Evolutionary conservation across 116 monocot species (phyloP).

Genomic region (Trichopus zeylanicus): DNA sequence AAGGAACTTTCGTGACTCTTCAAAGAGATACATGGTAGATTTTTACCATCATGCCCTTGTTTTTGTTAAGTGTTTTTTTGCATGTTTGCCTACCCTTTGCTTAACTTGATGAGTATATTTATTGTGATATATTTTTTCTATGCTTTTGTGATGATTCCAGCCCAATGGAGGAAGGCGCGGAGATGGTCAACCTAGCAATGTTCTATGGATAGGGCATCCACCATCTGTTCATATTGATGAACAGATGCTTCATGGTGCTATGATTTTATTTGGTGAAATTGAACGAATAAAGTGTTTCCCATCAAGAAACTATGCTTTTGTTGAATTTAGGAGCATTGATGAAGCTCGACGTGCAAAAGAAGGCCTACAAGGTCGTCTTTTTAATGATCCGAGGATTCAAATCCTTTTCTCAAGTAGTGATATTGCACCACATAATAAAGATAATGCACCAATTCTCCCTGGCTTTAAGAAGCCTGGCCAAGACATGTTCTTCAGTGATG

Average conservation of each 20-base stretch:
- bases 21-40: no score
- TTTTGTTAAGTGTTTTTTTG: no score
- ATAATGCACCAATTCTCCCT: conserved; percentile 21
- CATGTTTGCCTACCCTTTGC: no score
- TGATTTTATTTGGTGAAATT: conserved; percentile 93
- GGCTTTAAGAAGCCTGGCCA: conserved; percentile 17
- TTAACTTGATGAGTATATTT: no score
- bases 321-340: conserved; percentile 81
- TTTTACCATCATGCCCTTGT: no score
- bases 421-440: conserved; percentile 14
- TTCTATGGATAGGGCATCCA: conserved; percentile 75
- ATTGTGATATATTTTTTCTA: no score
- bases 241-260: conserved; percentile 81
- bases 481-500: conserved; percentile 41
- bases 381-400: conserved; percentile 82
- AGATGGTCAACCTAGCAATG: conserved; percentile 53
- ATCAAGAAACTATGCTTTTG: conserved; percentile 49
- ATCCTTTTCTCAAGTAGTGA: conserved; percentile 65
- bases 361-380: conserved; percentile 87
- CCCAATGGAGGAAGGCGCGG: conserved; percentile 8
- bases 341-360: conserved; percentile 91
- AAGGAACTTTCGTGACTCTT: no score
- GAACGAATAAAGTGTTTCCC: conserved; percentile 67
- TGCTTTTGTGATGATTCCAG: no score
- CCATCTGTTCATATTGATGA: conserved; percentile 60